Evolutionary conservation across 169 alveolate species (phyloP).

Genomic region (Cryptosporidium tyzzeri): DNA sequence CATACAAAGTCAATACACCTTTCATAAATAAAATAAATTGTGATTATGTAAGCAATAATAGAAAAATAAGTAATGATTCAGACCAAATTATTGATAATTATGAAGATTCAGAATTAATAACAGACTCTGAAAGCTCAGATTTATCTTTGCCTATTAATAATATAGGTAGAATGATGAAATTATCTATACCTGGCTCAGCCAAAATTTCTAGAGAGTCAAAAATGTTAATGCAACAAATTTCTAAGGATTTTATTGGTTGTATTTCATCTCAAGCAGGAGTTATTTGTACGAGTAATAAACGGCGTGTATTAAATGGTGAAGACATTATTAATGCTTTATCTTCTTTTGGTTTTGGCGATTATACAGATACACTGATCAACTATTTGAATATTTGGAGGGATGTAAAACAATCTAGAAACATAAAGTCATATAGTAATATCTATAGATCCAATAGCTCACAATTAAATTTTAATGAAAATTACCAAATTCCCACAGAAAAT

Average conservation of each 20-base stretch:
- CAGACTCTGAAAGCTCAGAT: constrained; percentile 15
- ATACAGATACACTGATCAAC: not conserved
- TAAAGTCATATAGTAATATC: not conserved
- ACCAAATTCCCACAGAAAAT: no score
- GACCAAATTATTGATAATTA: not conserved
- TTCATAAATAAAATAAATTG: not conserved
- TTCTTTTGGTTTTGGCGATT: constrained; percentile 24
- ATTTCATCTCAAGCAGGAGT: constrained; percentile 20
- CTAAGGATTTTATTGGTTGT: constrained; percentile 31
- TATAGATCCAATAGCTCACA: not conserved
- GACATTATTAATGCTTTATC: constrained; percentile 57
- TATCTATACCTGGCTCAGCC: constrained; percentile 35
- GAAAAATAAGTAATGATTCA: not conserved
- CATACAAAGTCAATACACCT: not conserved
- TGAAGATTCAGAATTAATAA: constrained; percentile 3
- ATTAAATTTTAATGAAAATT: not conserved
- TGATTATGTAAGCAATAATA: not conserved
- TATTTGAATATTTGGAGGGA: constrained; percentile 13
- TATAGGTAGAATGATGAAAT: constrained; percentile 52
- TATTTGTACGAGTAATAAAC: constrained; percentile 26
- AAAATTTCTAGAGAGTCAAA: constrained; percentile 44
- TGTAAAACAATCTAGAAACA: not conserved
- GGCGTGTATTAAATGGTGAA: constrained; percentile 54
- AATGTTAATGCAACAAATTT: constrained; percentile 35
- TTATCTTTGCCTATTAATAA: constrained; percentile 37